A percentile compares a stretch with the other conserved stretches of the same genome.
Evolutionary conservation across 2,329 filamentous ascomycete genomes (phyloP).

Genomic region (Rhexocercosporidium sp.): DNA sequence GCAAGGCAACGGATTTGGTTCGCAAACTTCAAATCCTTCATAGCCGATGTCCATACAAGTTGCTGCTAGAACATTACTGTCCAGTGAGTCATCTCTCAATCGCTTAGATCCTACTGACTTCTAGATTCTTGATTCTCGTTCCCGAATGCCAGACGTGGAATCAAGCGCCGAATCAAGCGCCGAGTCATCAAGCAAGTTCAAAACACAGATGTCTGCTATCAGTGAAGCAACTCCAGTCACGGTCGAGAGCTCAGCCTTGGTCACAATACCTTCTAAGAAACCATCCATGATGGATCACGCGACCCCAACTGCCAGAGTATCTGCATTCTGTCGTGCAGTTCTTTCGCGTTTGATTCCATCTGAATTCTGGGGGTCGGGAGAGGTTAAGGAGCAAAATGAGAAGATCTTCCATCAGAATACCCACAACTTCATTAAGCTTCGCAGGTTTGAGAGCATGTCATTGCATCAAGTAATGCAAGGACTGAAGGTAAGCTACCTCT

Average conservation of each 20-base stretch:
- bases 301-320: conserved; percentile 71
- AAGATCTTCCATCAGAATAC: conserved; percentile 66
- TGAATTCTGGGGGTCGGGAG: conserved; percentile 72
- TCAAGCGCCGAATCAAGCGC: conserved; percentile 29
- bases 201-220: conserved; percentile 30
- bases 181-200: conserved; percentile 33
- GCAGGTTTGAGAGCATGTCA: conserved; percentile 80
- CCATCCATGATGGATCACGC: conserved; percentile 66
- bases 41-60: conserved; percentile 76
- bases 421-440: conserved; percentile 77
- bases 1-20: conserved; percentile 62
- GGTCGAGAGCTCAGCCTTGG: conserved; percentile 32
- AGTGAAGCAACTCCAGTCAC: conserved; percentile 15
- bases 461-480: conserved; percentile 79
- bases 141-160: conserved; percentile 7
- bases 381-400: conserved; percentile 63
- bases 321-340: conserved; percentile 83
- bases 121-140: conserved; percentile 17
- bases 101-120: conserved; percentile 13
- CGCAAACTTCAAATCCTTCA: conserved; percentile 73
- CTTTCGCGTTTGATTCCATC: conserved; percentile 74
- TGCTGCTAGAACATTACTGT: conserved; percentile 82
- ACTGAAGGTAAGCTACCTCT: conserved; percentile 65
- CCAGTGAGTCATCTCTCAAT: conserved; percentile 48
- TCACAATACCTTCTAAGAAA: conserved; percentile 42